Evolutionary conservation across 2,329 filamentous ascomycete species (phyloP).

Genomic region (Elsinoe ampelina): DNA sequence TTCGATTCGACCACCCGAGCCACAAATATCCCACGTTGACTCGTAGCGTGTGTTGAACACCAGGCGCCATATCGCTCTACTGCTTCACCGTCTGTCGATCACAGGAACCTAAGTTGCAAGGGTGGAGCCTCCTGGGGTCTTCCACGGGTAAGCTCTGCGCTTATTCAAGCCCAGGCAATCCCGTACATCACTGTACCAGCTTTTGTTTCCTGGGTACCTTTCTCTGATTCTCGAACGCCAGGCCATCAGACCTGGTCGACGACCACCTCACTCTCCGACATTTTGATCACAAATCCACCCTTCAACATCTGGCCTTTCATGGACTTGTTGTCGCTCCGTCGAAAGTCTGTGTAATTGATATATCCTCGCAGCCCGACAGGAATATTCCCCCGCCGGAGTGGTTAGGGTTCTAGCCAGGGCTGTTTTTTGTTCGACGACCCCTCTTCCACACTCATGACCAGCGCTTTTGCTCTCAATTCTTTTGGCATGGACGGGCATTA

Average conservation of each 20-base stretch:
- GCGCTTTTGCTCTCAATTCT: slow-evolving; percentile 10
- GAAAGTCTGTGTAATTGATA: slow-evolving; percentile 1
- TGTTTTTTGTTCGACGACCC: neutral
- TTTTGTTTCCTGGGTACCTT: slow-evolving; percentile 9
- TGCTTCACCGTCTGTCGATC: slow-evolving; percentile 13
- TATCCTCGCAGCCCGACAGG: neutral
- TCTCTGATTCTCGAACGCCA: slow-evolving; percentile 9
- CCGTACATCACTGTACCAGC: slow-evolving; percentile 10
- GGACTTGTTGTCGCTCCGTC: slow-evolving; percentile 5
- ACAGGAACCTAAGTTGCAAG: slow-evolving; percentile 1
- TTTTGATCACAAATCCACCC: neutral
- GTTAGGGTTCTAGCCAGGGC: neutral
- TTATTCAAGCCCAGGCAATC: slow-evolving; percentile 11
- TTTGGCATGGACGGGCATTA: slow-evolving; percentile 17
- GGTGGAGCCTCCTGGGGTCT: slow-evolving; percentile 11
- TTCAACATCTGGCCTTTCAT: slow-evolving; percentile 6
- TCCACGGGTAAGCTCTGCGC: slow-evolving; percentile 14
- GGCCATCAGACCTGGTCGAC: slow-evolving; percentile 5
- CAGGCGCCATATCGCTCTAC: slow-evolving; percentile 4
- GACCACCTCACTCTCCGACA: slow-evolving; percentile 9
- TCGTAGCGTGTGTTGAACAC: slow-evolving; percentile 3
- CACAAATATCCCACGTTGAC: slow-evolving; percentile 11
- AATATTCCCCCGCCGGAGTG: slow-evolving; percentile 3
- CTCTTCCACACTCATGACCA: slow-evolving; percentile 4
- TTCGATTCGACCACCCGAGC: neutral